Conservation (phyloP, 1,139 yeast genomes). For the Pneumocystis carinii region DNA sequence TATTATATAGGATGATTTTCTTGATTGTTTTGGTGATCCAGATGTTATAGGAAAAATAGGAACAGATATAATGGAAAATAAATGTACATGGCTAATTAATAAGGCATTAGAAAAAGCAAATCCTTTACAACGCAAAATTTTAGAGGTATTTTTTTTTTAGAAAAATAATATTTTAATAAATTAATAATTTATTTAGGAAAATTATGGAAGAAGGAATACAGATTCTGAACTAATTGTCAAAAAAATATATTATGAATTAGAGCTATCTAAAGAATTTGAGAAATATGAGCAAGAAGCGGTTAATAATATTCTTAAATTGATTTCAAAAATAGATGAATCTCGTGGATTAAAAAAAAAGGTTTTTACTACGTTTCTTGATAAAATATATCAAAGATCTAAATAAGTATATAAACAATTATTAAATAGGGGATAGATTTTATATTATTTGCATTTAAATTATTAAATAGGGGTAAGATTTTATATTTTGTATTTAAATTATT, state of each 20-base stretch:
- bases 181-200: conserved; percentile 21
- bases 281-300: conserved; percentile 75
- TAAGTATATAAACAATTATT: conserved; percentile 22
- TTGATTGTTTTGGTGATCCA: conserved; percentile 96
- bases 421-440: no score
- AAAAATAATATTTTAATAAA: not conserved
- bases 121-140: conserved; percentile 63
- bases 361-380: conserved; percentile 65
- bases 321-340: conserved; percentile 63
- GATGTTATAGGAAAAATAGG: conserved; percentile 97
- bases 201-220: conserved; percentile 76
- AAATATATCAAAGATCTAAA: conserved; percentile 87
- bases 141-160: conserved; percentile 34
- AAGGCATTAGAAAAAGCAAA: conserved; percentile 70
- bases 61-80: conserved; percentile 95
- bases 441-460: no score
- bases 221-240: conserved; percentile 58
- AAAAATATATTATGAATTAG: conserved; percentile 57
- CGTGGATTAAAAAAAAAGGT: conserved; percentile 85
- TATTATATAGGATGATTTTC: conserved; percentile 61
- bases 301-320: conserved; percentile 44
- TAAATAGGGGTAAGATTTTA: no score
- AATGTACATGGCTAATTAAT: conserved; percentile 95
- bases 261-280: conserved; percentile 53
- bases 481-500: no score